phyloP scores from a whole-genome alignment of 208 protist genomes.

The Acanthamoeba culbertsoni region DNA sequence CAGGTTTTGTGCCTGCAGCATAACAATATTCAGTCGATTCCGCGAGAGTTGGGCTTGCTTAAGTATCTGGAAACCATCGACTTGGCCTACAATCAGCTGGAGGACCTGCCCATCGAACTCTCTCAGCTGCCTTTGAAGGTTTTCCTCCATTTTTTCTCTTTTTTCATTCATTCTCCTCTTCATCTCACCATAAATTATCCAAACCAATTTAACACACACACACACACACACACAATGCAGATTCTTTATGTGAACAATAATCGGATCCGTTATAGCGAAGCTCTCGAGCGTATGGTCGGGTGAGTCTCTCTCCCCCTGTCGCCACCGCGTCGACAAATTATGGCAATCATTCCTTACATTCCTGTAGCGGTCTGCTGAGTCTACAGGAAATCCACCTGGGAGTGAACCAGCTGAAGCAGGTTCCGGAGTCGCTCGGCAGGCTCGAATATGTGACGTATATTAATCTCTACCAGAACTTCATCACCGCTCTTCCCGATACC shows the following conservation, averaged over 20 bases:
- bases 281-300: neutral
- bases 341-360: neutral
- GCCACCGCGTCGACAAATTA: neutral
- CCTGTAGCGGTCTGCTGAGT: neutral
- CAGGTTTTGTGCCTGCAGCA: slow-evolving; percentile 11
- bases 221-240: neutral
- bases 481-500: neutral
- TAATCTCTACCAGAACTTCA: slow-evolving; percentile 45
- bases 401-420: slow-evolving; percentile 14
- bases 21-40: neutral
- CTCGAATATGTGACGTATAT: neutral
- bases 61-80: slow-evolving; percentile 38
- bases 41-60: neutral
- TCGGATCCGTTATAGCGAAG: neutral
- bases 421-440: slow-evolving; percentile 20
- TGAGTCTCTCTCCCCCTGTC: neutral
- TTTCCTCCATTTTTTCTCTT: neutral
- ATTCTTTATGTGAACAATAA: slow-evolving; percentile 20
- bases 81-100: slow-evolving; percentile 33
- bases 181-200: neutral
- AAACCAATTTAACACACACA: neutral
- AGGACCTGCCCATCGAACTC: slow-evolving; percentile 29
- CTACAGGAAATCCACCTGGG: slow-evolving; percentile 29
- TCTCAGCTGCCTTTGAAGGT: slow-evolving; percentile 7
- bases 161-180: neutral